Percentiles rank a stretch among this genome's conserved stretches.
Evolutionary conservation across 805 yeast species (phyloP).

Genomic region (Pichia rugopelliculosa): DNA sequence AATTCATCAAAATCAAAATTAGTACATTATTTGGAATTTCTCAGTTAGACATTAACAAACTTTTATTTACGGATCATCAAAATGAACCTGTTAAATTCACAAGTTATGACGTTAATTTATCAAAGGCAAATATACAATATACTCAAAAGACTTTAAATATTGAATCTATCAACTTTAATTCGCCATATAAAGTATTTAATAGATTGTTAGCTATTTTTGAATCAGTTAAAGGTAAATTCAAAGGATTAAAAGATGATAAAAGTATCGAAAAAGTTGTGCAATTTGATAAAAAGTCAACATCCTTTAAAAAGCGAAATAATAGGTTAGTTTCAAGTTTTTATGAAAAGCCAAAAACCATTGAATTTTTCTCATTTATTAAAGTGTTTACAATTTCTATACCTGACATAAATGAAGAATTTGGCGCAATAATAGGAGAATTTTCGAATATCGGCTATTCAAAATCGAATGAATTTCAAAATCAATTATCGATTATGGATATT

Average conservation of each 20-base stretch:
- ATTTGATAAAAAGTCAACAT: slow-evolving; percentile 1
- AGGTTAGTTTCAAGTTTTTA: slow-evolving; percentile 23
- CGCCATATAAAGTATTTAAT: background rate
- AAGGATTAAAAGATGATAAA: background rate
- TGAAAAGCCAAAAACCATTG: slow-evolving; percentile 13
- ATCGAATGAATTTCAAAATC: slow-evolving; percentile 11
- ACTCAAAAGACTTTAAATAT: slow-evolving; percentile 7
- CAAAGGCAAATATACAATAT: slow-evolving; percentile 5
- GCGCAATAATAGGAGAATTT: slow-evolving; percentile 21
- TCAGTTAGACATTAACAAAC: slow-evolving; percentile 16
- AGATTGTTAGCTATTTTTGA: background rate
- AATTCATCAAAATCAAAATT: background rate
- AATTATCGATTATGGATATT: slow-evolving; percentile 3
- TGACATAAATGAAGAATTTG: slow-evolving; percentile 27
- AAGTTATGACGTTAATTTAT: slow-evolving; percentile 21
- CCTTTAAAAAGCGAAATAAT: slow-evolving; percentile 5
- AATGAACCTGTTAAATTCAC: slow-evolving; percentile 10
- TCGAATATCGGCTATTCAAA: slow-evolving; percentile 14
- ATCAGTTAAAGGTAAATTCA: background rate
- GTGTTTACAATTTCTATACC: slow-evolving; percentile 12
- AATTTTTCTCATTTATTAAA: slow-evolving; percentile 13
- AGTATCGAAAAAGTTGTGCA: background rate
- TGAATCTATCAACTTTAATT: slow-evolving; percentile 6
- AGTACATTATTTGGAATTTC: background rate
- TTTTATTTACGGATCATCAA: slow-evolving; percentile 3